Conservation (phyloP, 495 filamentous ascomycete genomes). For the Bombardia bombarda region DNA sequence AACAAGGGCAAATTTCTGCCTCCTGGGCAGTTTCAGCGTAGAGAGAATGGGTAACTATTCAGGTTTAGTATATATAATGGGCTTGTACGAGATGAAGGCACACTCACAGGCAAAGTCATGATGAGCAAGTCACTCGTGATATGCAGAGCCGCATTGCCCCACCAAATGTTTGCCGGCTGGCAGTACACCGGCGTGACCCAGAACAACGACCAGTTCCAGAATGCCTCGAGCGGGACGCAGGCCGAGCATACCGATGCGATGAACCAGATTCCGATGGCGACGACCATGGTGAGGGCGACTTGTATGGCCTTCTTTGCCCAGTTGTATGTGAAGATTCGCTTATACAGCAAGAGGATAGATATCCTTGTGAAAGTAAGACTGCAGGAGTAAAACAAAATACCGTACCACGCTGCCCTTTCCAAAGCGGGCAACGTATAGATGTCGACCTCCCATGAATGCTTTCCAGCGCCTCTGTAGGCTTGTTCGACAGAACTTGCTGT, state of each 20-base stretch:
- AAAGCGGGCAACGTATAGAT: constrained; percentile 6
- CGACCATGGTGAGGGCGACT: constrained; percentile 13
- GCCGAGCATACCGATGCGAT: constrained; percentile 17
- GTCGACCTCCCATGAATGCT: constrained; percentile 17
- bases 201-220: constrained; percentile 23
- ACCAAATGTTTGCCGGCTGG: constrained; percentile 20
- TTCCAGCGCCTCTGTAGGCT: constrained; percentile 15
- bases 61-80: not conserved
- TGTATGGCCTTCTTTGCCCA: constrained; percentile 17
- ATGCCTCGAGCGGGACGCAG: constrained; percentile 21
- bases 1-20: constrained; percentile 20
- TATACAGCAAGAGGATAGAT: constrained; percentile 23
- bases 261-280: constrained; percentile 17
- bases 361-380: constrained; percentile 20
- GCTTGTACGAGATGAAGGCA: too few relatives aligned
- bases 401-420: constrained; percentile 20
- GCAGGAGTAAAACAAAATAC: constrained; percentile 20
- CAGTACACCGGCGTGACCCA: constrained; percentile 15
- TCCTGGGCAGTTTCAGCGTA: constrained; percentile 15
- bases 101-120: constrained; percentile 18
- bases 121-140: constrained; percentile 18
- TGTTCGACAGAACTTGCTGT: constrained; percentile 20
- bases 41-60: constrained; percentile 17
- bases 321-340: constrained; percentile 23
- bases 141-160: constrained; percentile 20